Conservation (phyloP, 768 basidiomycete species). For the Lactarius tabidus region DNA sequence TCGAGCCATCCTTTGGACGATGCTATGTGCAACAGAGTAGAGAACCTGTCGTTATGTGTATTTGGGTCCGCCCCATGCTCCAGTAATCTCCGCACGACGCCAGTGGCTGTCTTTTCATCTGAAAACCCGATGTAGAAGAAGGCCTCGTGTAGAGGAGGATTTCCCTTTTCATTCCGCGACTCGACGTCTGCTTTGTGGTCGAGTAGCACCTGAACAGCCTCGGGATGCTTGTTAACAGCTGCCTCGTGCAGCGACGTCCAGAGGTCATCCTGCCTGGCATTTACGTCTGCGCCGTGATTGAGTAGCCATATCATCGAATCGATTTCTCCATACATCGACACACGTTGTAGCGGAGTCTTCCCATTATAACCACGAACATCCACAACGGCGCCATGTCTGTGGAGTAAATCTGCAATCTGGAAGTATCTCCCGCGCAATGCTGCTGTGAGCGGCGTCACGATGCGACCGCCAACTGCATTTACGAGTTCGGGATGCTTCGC, state of each 20-base stretch:
- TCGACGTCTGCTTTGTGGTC: neutral
- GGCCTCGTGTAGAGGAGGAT: neutral
- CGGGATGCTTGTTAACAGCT: neutral
- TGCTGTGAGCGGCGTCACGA: neutral
- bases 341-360: neutral
- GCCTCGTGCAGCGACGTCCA: neutral
- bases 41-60: neutral
- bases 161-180: neutral
- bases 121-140: neutral
- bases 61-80: neutral
- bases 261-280: neutral
- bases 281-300: neutral
- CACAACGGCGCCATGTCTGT: neutral
- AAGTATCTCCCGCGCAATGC: neutral
- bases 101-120: too few relatives aligned
- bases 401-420: neutral
- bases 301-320: neutral
- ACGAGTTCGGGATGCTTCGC: neutral
- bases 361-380: neutral
- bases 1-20: neutral
- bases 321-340: neutral
- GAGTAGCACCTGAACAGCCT: neutral
- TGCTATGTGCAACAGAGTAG: neutral
- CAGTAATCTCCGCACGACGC: neutral
- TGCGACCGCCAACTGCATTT: neutral